A percentile compares a stretch with the other conserved stretches of the same genome.
These are phyloP conservation scores for Cryphonectria nitschkei DNA, from an alignment of 2,329 filamentous ascomycete genomes.

Conservation along the genomic window DNA sequence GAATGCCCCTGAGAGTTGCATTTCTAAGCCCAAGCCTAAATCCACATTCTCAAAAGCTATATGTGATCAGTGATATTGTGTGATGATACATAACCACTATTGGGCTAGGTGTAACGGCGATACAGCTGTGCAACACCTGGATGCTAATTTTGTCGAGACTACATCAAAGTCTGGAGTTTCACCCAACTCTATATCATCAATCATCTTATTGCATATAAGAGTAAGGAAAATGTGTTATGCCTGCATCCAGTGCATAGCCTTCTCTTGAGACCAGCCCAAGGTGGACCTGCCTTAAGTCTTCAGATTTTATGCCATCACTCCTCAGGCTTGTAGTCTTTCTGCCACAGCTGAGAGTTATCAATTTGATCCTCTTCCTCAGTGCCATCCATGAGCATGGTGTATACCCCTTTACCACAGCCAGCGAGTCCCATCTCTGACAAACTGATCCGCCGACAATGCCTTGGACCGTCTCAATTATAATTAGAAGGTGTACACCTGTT, in stretches of 20 bases:
- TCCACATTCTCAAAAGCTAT: background rate
- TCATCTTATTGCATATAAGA: background rate
- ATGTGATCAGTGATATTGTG: background rate
- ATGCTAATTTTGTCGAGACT: background rate
- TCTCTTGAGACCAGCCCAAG: too few relatives aligned
- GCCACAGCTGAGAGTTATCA: background rate
- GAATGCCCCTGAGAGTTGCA: background rate
- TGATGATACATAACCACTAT: background rate
- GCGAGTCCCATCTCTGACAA: background rate
- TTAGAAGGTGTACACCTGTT: background rate
- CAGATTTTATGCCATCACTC: background rate
- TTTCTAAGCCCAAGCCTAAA: too few relatives aligned
- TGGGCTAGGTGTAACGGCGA: too few relatives aligned
- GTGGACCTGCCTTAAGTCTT: too few relatives aligned
- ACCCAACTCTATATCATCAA: background rate
- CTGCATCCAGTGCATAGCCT: background rate
- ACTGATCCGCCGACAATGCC: background rate
- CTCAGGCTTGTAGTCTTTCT: background rate
- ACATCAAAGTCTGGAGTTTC: background rate
- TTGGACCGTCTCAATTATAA: background rate
- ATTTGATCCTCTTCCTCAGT: too few relatives aligned
- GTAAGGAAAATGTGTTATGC: background rate
- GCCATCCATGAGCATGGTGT: too few relatives aligned
- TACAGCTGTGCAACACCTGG: too few relatives aligned
- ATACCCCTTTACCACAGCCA: too few relatives aligned